These are phyloP conservation scores for Rhizopogon parksii DNA, from an alignment of 1,284 basidiomycete genomes.

Conservation along the genomic window DNA sequence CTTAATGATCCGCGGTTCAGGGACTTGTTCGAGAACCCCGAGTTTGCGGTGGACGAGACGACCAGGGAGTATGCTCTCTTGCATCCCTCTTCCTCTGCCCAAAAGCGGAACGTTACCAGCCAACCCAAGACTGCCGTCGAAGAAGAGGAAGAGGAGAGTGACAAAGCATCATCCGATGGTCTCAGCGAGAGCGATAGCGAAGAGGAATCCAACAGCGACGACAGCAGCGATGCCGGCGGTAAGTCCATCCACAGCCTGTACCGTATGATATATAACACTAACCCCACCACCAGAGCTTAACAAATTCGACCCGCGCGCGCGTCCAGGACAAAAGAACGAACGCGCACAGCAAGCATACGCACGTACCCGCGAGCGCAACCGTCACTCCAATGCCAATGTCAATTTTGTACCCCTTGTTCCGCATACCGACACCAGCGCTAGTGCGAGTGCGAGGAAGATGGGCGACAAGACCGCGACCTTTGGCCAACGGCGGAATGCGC, in stretches of 20 bases:
- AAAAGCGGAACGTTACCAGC: constrained; percentile 33
- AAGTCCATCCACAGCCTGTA: constrained; percentile 30
- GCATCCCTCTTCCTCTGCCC: constrained; percentile 77
- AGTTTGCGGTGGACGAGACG: constrained; percentile 87
- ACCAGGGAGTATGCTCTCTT: constrained; percentile 85
- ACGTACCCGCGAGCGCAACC: constrained; percentile 36
- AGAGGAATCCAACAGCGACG: constrained; percentile 37
- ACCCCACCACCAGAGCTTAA: constrained; percentile 36
- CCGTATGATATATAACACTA: constrained; percentile 10
- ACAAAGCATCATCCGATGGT: constrained; percentile 68
- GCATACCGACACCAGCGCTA: constrained; percentile 30
- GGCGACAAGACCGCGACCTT: constrained; percentile 54
- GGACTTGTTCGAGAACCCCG: constrained; percentile 89
- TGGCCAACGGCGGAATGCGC: constrained; percentile 45
- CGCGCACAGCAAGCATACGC: constrained; percentile 40
- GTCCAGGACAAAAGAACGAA: constrained; percentile 40
- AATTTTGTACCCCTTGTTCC: constrained; percentile 57
- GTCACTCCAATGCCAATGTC: constrained; percentile 36
- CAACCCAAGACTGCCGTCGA: constrained; percentile 75
- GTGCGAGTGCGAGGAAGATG: constrained; percentile 24
- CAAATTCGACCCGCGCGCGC: constrained; percentile 37
- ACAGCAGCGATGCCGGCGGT: constrained; percentile 54
- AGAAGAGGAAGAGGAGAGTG: constrained; percentile 85
- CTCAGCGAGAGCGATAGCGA: constrained; percentile 44
- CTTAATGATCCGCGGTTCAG: constrained; percentile 88